A percentile compares a stretch with the other conserved stretches of the same genome.
Evolutionary conservation across 257 asterid genomes (phyloP).

Genomic region (Nicotiana otophora): DNA sequence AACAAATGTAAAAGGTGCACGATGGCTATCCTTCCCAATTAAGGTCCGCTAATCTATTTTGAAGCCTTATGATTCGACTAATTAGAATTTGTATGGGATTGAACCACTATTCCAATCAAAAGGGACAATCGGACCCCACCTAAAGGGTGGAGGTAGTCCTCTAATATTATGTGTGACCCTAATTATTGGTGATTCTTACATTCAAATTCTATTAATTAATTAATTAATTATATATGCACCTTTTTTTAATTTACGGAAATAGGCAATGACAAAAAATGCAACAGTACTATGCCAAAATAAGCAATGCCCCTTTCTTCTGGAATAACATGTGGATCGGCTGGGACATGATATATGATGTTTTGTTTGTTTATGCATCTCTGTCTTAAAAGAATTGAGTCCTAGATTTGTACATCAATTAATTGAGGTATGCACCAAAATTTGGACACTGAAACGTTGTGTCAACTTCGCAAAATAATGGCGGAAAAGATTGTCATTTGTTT

Average conservation of each 20-base stretch:
- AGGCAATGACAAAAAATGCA: not conserved
- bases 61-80: too few species aligned
- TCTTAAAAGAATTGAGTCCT: not conserved
- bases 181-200: too few species aligned
- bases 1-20: too few species aligned
- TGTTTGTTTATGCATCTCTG: not conserved
- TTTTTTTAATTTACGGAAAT: not conserved
- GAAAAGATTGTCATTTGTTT: not conserved
- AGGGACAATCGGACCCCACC: too few species aligned
- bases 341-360: not conserved
- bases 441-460: not conserved
- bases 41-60: too few species aligned
- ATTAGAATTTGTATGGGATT: too few species aligned
- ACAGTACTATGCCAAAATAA: not conserved
- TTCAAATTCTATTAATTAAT: not conserved
- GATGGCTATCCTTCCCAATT: too few species aligned
- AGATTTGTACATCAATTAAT: slow-evolving; percentile 6
- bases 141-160: too few species aligned
- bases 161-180: too few species aligned
- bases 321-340: not conserved
- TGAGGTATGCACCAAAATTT: not conserved
- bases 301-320: not conserved
- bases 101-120: too few species aligned
- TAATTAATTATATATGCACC: not conserved
- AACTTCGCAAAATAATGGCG: not conserved